Conservation (phyloP, 1,284 basidiomycete species). For the Boletus holoroseus region DNA sequence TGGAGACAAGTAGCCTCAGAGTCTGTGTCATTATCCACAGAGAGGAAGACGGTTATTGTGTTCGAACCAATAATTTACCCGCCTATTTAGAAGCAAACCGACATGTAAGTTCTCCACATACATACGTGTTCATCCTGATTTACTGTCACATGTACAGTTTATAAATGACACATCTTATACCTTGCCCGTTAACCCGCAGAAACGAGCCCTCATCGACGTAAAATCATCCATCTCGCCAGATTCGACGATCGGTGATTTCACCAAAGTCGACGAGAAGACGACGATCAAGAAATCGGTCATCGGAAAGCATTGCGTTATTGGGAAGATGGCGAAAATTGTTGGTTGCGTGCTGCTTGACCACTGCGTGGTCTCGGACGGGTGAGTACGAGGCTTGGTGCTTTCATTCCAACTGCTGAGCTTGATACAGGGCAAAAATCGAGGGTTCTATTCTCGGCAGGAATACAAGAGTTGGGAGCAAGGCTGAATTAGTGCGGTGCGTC, state of each 20-base stretch:
- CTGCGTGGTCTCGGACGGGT: slow-evolving; percentile 85
- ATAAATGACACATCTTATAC: slow-evolving; percentile 47
- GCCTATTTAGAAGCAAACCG: slow-evolving; percentile 82
- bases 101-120: slow-evolving; percentile 41
- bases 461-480: slow-evolving; percentile 76
- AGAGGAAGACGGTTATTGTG: slow-evolving; percentile 53
- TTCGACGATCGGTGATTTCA: slow-evolving; percentile 76
- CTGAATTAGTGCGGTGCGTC: slow-evolving; percentile 77
- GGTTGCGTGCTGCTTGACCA: slow-evolving; percentile 91
- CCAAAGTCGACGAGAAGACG: slow-evolving; percentile 78
- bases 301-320: slow-evolving; percentile 85
- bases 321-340: slow-evolving; percentile 78
- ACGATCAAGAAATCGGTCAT: slow-evolving; percentile 86
- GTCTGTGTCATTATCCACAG: slow-evolving; percentile 60
- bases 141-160: slow-evolving; percentile 37
- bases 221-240: slow-evolving; percentile 85
- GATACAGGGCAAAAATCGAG: slow-evolving; percentile 78
- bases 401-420: neutral
- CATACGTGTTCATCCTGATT: neutral
- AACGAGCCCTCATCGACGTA: slow-evolving; percentile 62
- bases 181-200: slow-evolving; percentile 55
- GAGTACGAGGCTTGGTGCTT: slow-evolving; percentile 23
- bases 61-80: slow-evolving; percentile 79
- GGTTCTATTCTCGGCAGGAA: slow-evolving; percentile 82
- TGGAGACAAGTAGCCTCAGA: slow-evolving; percentile 44